These are phyloP conservation scores for Tieghemostelium lacteum DNA, from an alignment of 78 protist species.

Conservation along the genomic window DNA sequence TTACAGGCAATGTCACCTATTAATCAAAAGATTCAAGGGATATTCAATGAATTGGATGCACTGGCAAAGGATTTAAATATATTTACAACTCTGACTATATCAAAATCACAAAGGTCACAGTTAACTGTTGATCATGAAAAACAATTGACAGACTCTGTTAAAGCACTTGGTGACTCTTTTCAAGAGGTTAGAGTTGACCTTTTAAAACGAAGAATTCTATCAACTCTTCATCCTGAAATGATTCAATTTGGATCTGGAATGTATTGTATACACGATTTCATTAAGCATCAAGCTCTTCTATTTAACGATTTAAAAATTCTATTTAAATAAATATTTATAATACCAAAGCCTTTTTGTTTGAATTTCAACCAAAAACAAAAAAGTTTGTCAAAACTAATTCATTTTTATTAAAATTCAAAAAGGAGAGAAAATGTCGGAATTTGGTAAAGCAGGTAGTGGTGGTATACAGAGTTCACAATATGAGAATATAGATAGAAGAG, in stretches of 20 bases:
- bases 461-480: constrained; percentile 76
- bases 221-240: constrained; percentile 62
- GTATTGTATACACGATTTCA: constrained; percentile 29
- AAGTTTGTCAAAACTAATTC: too few species aligned
- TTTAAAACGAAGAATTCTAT: constrained; percentile 9
- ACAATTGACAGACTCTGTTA: neutral
- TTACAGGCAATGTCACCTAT: constrained; percentile 24
- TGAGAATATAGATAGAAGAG: constrained; percentile 90
- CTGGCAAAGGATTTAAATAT: neutral
- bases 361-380: too few species aligned
- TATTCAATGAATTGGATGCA: neutral
- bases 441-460: constrained; percentile 83
- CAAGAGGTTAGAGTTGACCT: constrained; percentile 31
- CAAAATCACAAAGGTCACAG: neutral
- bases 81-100: too few species aligned
- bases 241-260: constrained; percentile 64
- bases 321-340: too few species aligned
- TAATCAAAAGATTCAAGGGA: neutral
- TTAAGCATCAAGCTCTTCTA: neutral
- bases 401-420: too few species aligned
- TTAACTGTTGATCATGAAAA: neutral
- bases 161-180: neutral
- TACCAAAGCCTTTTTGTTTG: too few species aligned
- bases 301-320: constrained; percentile 12
- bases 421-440: constrained; percentile 57